phyloP scores from a whole-genome alignment of 2,329 filamentous ascomycete species.

The Calonectria montana region DNA sequence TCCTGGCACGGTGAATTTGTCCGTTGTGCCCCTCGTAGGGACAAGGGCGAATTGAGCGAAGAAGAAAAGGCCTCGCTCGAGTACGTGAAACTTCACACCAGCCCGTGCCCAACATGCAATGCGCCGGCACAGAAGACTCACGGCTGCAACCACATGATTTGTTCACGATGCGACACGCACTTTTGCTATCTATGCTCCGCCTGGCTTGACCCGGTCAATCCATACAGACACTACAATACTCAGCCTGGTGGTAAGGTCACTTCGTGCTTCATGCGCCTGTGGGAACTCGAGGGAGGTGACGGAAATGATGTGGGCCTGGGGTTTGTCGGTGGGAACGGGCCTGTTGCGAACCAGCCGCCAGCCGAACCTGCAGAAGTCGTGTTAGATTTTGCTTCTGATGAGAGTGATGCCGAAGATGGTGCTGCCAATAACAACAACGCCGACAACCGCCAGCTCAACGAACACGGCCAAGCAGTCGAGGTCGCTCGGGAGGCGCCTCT shows the following conservation, averaged over 20 bases:
- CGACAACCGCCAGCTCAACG: slow-evolving; percentile 42
- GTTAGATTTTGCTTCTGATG: slow-evolving; percentile 31
- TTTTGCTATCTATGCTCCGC: slow-evolving; percentile 94
- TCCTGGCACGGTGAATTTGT: slow-evolving; percentile 94
- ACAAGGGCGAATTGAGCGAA: slow-evolving; percentile 77
- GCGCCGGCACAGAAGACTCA: slow-evolving; percentile 89
- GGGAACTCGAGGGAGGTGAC: slow-evolving; percentile 90
- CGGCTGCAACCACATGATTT: slow-evolving; percentile 98
- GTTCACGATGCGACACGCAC: slow-evolving; percentile 88
- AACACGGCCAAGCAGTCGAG: slow-evolving; percentile 48
- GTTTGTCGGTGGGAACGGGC: slow-evolving; percentile 53
- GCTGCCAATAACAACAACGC: slow-evolving; percentile 35
- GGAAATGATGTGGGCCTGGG: slow-evolving; percentile 63
- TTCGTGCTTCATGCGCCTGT: slow-evolving; percentile 85
- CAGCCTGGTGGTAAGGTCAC: slow-evolving; percentile 62
- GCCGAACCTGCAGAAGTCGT: slow-evolving; percentile 32
- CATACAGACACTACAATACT: slow-evolving; percentile 90
- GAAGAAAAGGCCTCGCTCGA: slow-evolving; percentile 90
- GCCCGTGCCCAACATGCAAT: slow-evolving; percentile 88
- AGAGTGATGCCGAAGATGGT: slow-evolving; percentile 45
- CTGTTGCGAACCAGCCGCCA: slow-evolving; percentile 27
- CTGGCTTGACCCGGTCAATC: slow-evolving; percentile 85
- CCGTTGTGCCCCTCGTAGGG: slow-evolving; percentile 74
- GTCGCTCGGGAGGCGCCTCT: slow-evolving; percentile 69
- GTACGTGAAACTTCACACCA: slow-evolving; percentile 84